Conservation (phyloP, 768 basidiomycete genomes). For the Trametes cubensis region DNA sequence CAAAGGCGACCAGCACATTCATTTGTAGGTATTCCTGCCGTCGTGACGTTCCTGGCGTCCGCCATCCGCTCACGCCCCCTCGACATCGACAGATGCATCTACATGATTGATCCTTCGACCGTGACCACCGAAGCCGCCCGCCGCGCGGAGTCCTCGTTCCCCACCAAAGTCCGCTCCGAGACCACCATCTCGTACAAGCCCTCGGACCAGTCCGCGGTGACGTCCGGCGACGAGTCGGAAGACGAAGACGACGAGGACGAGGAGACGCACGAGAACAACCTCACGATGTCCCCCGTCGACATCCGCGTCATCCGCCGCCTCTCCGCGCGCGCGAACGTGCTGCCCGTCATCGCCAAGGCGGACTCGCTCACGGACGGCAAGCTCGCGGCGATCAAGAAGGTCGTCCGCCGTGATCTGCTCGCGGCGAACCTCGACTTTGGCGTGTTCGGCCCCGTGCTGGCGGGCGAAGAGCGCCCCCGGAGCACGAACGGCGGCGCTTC, state of each 20-base stretch:
- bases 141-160: conserved; percentile 50
- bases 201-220: conserved; percentile 54
- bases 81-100: conserved; percentile 62
- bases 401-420: conserved; percentile 67
- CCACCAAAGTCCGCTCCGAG: conserved; percentile 65
- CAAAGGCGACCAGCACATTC: conserved; percentile 89
- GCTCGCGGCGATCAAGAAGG: conserved; percentile 68
- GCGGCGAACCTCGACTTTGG: conserved; percentile 76
- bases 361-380: conserved; percentile 85
- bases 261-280: conserved; percentile 45
- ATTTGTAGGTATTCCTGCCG: conserved; percentile 60
- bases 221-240: conserved; percentile 45
- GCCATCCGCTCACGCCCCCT: conserved; percentile 24
- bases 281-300: conserved; percentile 77
- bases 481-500: not conserved
- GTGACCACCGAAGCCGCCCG: conserved; percentile 60
- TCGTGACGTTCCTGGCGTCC: conserved; percentile 22
- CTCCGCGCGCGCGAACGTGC: conserved; percentile 72
- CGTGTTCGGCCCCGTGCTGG: conserved; percentile 58
- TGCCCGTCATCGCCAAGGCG: conserved; percentile 78
- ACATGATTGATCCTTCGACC: conserved; percentile 79
- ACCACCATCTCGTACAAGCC: conserved; percentile 57
- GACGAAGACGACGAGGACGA: conserved; percentile 55
- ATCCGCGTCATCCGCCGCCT: conserved; percentile 79
- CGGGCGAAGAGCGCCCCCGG: conserved; percentile 19